Evolutionary conservation across 1,284 basidiomycete species (phyloP).

Genomic region (Cerrena zonata): DNA sequence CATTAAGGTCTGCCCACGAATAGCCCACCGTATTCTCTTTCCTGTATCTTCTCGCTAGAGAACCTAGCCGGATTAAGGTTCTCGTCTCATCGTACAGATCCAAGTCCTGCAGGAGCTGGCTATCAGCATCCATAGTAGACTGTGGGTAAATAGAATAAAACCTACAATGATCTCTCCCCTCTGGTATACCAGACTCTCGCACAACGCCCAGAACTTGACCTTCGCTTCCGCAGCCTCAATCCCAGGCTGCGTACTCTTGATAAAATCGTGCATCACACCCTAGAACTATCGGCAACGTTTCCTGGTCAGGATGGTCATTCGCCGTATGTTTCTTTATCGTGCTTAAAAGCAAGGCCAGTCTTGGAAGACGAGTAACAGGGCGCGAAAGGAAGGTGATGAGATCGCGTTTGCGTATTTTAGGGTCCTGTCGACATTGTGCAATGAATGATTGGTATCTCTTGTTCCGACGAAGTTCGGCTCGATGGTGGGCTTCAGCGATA

Average conservation of each 20-base stretch:
- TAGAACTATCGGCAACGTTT: slow-evolving; percentile 63
- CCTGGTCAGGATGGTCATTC: slow-evolving; percentile 59
- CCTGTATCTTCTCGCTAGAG: slow-evolving; percentile 47
- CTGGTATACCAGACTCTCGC: slow-evolving; percentile 66
- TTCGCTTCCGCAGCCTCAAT: slow-evolving; percentile 79
- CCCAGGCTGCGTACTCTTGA: slow-evolving; percentile 77
- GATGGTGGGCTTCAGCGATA: slow-evolving; percentile 71
- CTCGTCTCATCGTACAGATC: slow-evolving; percentile 71
- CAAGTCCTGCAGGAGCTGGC: slow-evolving; percentile 54
- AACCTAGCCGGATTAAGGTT: slow-evolving; percentile 59
- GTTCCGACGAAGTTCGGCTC: slow-evolving; percentile 65
- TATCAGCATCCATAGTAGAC: background rate
- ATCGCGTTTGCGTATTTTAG: slow-evolving; percentile 70
- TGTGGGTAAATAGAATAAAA: slow-evolving; percentile 8
- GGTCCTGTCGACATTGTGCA: slow-evolving; percentile 54
- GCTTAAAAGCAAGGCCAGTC: slow-evolving; percentile 69
- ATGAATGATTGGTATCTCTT: slow-evolving; percentile 61
- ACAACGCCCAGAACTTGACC: slow-evolving; percentile 75
- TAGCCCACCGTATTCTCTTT: slow-evolving; percentile 47
- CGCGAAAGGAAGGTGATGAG: slow-evolving; percentile 75
- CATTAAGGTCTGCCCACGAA: slow-evolving; percentile 60
- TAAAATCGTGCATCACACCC: slow-evolving; percentile 54
- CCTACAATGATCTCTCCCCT: slow-evolving; percentile 73
- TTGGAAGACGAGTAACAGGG: slow-evolving; percentile 76
- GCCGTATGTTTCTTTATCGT: slow-evolving; percentile 61